Base-by-base conservation (phyloP, 768 basidiomycete species). In the Peribolospora kevripleyi region DNA sequence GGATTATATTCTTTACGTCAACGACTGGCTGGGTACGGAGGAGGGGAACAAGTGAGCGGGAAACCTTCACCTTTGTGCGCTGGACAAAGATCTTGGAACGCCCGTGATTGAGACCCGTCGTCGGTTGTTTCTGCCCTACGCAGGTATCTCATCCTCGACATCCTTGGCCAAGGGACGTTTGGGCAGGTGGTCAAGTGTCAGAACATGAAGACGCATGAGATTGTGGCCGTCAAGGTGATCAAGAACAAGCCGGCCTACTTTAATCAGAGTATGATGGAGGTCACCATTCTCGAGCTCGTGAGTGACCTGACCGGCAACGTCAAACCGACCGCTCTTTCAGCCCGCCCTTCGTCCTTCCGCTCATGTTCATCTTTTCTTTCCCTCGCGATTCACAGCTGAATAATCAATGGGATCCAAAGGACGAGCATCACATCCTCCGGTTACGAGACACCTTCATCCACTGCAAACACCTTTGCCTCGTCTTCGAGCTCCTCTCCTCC, bases 221-320 rank as follows among this genome's bases (percentile, higher is more conserved):
- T 97, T 54, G 87, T 93, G 48, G 93, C 93, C 36, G 93, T 98
- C 58, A 98, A 97, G 69, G 93, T 98, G 6, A 87, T 98, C 61
- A 98, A 98, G 73, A 98, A 98, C 69, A 98, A 97, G 69, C 93
- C 91, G 5, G 93, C 93, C 0, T 98, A 98, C 71, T 88, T 93
- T 69, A 95, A 97, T 65, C 93, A 98, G 70, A 86, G 83, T 68
- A 95, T 93, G 84, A 98, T 98, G 93, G 93, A 98, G 69, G 91
- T 97, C 38, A 93, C 88, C 1, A 97, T 98, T 58, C 73, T 98
- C 48, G 87, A 97, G 67, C 71, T 97, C 70, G 90, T 90, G 54
- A 58, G 84, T 75, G 10, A 5, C 40, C 25, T 25, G 49, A 48
- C 46, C 3, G 46, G n/a, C 36, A 36, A 48, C 46, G 7, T 38